Percentiles rank a stretch among this genome's conserved stretches.
These are phyloP conservation scores for Exophiala bonariae DNA, from an alignment of 2,329 filamentous ascomycete genomes.

Conservation along the genomic window DNA sequence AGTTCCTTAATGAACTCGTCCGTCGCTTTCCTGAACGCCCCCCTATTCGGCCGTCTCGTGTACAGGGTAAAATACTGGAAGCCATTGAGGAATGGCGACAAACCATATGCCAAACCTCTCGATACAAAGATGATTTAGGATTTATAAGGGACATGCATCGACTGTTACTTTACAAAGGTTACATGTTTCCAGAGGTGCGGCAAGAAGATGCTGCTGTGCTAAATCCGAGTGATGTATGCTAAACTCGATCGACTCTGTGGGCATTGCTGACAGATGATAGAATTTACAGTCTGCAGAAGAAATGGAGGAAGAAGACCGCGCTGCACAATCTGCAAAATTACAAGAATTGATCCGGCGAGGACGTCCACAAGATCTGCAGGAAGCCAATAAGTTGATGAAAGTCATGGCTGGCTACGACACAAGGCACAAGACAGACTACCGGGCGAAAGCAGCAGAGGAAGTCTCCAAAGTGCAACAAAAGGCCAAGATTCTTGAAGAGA, in stretches of 20 bases:
- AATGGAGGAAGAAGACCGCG: constrained; percentile 95
- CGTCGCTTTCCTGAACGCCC: constrained; percentile 93
- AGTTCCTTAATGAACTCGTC: constrained; percentile 97
- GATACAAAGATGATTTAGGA: constrained; percentile 95
- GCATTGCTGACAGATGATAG: constrained; percentile 50
- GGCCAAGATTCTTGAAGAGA: constrained; percentile 86
- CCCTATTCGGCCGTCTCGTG: constrained; percentile 78
- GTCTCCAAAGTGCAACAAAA: constrained; percentile 95
- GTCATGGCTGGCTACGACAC: constrained; percentile 98
- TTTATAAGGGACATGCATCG: constrained; percentile 98
- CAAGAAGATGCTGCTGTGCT: constrained; percentile 93
- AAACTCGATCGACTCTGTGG: constrained; percentile 32
- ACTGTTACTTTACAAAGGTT: constrained; percentile 93
- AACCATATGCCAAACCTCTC: constrained; percentile 96
- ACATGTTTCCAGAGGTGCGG: constrained; percentile 88
- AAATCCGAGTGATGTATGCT: constrained; percentile 93
- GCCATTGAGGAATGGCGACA: constrained; percentile 97
- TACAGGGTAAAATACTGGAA: constrained; percentile 90
- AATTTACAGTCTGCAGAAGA: constrained; percentile 95
- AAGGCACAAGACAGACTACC: constrained; percentile 92
- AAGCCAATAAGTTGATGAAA: constrained; percentile 98
- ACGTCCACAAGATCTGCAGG: constrained; percentile 87
- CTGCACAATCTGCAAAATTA: constrained; percentile 95
- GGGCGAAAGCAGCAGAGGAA: constrained; percentile 95
- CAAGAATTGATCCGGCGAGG: constrained; percentile 94